Conservation (phyloP, 345 rosid genomes). For the Cardiospermum halicacabum region DNA sequence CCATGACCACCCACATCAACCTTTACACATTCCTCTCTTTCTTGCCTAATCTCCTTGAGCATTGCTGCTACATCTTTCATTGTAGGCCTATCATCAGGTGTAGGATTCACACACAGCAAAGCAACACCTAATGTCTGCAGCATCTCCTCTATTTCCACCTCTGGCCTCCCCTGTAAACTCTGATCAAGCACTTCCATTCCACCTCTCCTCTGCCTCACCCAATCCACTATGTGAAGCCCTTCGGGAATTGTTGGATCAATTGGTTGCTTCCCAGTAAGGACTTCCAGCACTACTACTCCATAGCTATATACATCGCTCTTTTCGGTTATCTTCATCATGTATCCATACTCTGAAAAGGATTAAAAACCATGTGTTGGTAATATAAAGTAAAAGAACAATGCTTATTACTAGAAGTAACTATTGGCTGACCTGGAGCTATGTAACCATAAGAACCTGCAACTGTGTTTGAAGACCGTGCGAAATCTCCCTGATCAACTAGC, state of each 20-base stretch:
- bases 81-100: slow-evolving; percentile 60
- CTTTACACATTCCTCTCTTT: slow-evolving; percentile 49
- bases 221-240: slow-evolving; percentile 70
- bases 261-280: slow-evolving; percentile 82
- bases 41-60: slow-evolving; percentile 60
- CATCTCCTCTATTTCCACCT: slow-evolving; percentile 56
- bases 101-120: slow-evolving; percentile 53
- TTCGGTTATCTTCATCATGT: slow-evolving; percentile 84
- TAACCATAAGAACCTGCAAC: slow-evolving; percentile 95
- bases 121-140: slow-evolving; percentile 64
- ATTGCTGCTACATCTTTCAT: slow-evolving; percentile 74
- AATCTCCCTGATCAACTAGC: slow-evolving; percentile 69
- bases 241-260: slow-evolving; percentile 82
- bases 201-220: slow-evolving; percentile 55
- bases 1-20: slow-evolving; percentile 20
- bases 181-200: slow-evolving; percentile 40
- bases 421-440: slow-evolving; percentile 80
- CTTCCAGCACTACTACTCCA: slow-evolving; percentile 79
- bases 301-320: slow-evolving; percentile 90
- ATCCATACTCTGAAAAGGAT: slow-evolving; percentile 81
- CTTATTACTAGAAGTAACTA: no score
- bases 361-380: no score
- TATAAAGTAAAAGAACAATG: no score
- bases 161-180: slow-evolving; percentile 40
- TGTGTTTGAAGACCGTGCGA: slow-evolving; percentile 77